Conservation (phyloP, 805 yeast genomes). For the Hanseniaspora jakobsenii region DNA sequence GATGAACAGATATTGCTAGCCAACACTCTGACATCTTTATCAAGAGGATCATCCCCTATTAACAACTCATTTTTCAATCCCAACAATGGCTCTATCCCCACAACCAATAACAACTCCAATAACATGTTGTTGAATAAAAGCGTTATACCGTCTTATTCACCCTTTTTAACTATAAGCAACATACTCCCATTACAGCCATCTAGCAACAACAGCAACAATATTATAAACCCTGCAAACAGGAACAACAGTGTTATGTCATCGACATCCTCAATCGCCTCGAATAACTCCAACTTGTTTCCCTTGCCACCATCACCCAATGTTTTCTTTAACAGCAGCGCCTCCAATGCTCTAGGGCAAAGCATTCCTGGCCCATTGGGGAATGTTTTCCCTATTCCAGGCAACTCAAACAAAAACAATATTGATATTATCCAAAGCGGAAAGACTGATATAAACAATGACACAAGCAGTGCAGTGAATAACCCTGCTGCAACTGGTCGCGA, state of each 20-base stretch:
- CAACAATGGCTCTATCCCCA: not conserved
- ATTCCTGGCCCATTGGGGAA: conserved; percentile 14
- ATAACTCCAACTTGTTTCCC: conserved; percentile 9
- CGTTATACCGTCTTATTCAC: not conserved
- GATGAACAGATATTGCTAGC: conserved; percentile 12
- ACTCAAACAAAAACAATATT: conserved; percentile 1
- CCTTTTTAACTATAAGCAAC: not conserved
- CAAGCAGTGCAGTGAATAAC: too few species aligned
- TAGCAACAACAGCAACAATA: conserved; percentile 13
- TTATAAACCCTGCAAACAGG: too few species aligned
- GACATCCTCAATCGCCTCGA: conserved; percentile 11
- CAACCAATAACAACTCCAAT: too few species aligned
- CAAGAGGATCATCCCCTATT: conserved; percentile 12
- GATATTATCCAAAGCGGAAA: too few species aligned
- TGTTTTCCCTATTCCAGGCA: conserved; percentile 6
- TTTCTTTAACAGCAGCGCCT: conserved; percentile 4
- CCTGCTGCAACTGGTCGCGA: too few species aligned
- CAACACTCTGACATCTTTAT: conserved; percentile 10
- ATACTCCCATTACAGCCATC: not conserved
- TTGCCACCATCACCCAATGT: conserved; percentile 6
- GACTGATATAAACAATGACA: too few species aligned
- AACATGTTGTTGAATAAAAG: too few species aligned
- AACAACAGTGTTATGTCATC: conserved; percentile 10
- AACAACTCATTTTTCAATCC: conserved; percentile 1
- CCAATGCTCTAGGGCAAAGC: not conserved